A percentile compares a stretch with the other conserved stretches of the same genome.
Evolutionary conservation across 306 rosid genomes (phyloP).

Genomic region (Citrullus amarus): DNA sequence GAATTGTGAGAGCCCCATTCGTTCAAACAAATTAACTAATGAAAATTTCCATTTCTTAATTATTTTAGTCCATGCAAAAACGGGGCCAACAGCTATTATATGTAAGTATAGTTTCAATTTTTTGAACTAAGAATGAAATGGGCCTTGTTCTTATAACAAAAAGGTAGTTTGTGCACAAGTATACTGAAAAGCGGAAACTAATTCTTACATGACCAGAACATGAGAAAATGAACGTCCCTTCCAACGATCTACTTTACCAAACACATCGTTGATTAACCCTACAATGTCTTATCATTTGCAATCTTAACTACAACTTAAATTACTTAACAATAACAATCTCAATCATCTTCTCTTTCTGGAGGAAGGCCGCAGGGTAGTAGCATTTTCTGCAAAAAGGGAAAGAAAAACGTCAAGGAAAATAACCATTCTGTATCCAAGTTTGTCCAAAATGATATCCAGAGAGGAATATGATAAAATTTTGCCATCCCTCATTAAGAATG

Average conservation of each 20-base stretch:
- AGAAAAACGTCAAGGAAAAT: background rate
- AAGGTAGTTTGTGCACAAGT: background rate
- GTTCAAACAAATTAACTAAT: background rate
- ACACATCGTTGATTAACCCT: background rate
- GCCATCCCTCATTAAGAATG: background rate
- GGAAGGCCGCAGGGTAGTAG: slow-evolving; percentile 87
- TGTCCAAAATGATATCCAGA: background rate
- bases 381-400: slow-evolving; percentile 57
- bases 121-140: background rate
- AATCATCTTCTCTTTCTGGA: slow-evolving; percentile 88
- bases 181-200: background rate
- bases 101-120: background rate
- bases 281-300: background rate
- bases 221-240: no score
- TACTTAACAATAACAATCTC: background rate
- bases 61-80: background rate
- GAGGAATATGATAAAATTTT: background rate
- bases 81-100: background rate
- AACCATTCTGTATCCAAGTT: background rate
- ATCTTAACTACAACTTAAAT: background rate
- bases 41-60: background rate
- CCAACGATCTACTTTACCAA: no score
- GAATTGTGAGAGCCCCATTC: background rate
- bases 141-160: background rate
- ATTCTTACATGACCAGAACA: no score